Conservation (phyloP, 2,329 filamentous ascomycete species). For the Talaromyces pinophilus region DNA sequence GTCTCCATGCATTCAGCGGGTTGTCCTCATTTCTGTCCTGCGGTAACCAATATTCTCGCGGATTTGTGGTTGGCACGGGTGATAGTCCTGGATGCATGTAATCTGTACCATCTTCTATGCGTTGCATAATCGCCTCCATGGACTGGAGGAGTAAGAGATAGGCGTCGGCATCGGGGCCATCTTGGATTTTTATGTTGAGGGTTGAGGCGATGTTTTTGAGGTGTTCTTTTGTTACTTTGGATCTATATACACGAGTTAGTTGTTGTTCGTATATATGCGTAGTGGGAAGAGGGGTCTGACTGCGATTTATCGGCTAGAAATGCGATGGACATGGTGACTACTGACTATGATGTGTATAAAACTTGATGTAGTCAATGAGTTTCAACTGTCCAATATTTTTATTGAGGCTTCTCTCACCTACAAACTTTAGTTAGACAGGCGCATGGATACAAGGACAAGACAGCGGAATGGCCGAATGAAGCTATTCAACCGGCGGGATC, state of each 20-base stretch:
- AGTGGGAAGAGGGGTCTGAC: background rate
- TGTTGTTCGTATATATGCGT: background rate
- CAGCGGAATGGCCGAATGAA: conserved; percentile 14
- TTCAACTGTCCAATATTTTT: background rate
- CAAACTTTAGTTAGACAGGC: background rate
- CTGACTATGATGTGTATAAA: background rate
- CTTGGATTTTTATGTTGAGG: conserved; percentile 11
- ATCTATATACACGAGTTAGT: conserved; percentile 2
- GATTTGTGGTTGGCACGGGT: conserved; percentile 24
- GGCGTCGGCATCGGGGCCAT: conserved; percentile 11
- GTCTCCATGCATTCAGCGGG: conserved; percentile 49
- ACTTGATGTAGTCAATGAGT: background rate
- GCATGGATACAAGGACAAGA: background rate
- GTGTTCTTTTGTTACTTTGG: conserved; percentile 4
- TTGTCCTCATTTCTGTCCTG: conserved; percentile 33
- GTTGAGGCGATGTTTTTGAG: conserved; percentile 1
- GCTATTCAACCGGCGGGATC: conserved; percentile 7
- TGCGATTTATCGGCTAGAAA: conserved; percentile 11
- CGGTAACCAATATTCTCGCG: conserved; percentile 30
- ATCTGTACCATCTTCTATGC: conserved; percentile 35
- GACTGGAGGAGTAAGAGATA: conserved; percentile 34
- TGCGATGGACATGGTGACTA: conserved; percentile 13
- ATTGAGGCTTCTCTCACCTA: background rate
- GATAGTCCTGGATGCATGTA: conserved; percentile 40
- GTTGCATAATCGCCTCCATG: conserved; percentile 28